Evolutionary conservation across 495 filamentous ascomycete species (phyloP).

Genomic region (Lophium mytilinum): DNA sequence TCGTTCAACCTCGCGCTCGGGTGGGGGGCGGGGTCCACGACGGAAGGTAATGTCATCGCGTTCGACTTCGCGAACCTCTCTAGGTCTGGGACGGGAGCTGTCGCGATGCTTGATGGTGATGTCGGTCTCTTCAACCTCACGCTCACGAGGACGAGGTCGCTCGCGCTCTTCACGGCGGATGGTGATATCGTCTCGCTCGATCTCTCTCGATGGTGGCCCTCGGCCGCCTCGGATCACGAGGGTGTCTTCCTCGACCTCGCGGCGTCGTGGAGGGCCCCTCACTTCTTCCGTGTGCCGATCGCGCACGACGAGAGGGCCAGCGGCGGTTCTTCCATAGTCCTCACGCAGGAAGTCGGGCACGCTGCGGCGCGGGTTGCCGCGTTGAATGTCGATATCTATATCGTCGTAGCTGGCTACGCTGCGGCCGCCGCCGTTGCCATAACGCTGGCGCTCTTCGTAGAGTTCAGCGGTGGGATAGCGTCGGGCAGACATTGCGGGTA

Average conservation of each 20-base stretch:
- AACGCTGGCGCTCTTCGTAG: conserved; percentile 42
- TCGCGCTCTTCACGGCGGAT: conserved; percentile 26
- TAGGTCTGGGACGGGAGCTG: conserved; percentile 6
- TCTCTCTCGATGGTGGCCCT: conserved; percentile 20
- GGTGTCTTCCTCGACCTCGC: conserved; percentile 26
- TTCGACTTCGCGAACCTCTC: conserved; percentile 22
- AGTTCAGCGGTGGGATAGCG: conserved; percentile 34
- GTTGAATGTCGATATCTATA: conserved; percentile 31
- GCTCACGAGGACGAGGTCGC: conserved; percentile 20
- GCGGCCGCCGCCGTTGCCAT: conserved; percentile 27
- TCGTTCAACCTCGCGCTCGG: conserved; percentile 25
- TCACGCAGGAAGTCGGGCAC: conserved; percentile 49
- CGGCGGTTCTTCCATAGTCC: conserved; percentile 40
- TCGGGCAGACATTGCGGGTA: conserved; percentile 25
- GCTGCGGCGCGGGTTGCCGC: conserved; percentile 25
- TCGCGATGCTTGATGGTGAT: conserved; percentile 19
- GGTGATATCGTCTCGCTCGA: conserved; percentile 36
- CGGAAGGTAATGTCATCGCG: conserved; percentile 27
- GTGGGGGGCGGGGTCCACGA: conserved; percentile 20
- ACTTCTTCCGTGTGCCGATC: conserved; percentile 28
- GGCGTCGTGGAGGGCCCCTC: conserved; percentile 18
- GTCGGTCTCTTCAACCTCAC: conserved; percentile 30
- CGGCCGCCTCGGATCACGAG: conserved; percentile 20
- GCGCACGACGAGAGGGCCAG: conserved; percentile 41
- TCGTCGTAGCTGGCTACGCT: conserved; percentile 32